Base-by-base conservation (phyloP, 495 filamentous ascomycete genomes). In the Penicillium angulare region DNA sequence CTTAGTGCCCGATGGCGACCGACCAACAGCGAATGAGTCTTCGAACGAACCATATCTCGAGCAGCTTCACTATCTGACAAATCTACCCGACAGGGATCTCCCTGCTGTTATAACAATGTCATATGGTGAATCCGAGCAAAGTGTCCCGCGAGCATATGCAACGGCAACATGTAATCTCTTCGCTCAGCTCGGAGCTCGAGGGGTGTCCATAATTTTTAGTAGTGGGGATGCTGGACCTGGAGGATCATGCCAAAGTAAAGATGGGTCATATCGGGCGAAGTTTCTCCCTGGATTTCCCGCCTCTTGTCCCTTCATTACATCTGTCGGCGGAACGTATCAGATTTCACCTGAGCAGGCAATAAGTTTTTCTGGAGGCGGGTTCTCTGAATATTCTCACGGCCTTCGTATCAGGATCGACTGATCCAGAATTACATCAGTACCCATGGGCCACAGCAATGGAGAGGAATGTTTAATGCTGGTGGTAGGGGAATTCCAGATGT, bases 31-130 rank as follows among this genome's bases (percentile, higher is more conserved):
- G 0, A 53, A 55, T 13, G 64, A 68, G 6, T 80, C 84, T 55
- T 66, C 80, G 33, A 92, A 91, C 56, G 89, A 95, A 73, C 90
- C 90, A 0, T 95, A 90, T 60, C 76, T 96, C 3, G 86, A 92
- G 26, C 88, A 88, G 57, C 77, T 93, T 23, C 79, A 83, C 16
- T 87, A 85, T 56, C 67, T 96, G 5, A 67, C 89, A 0, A 57
- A 65, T 10, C 77, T 83, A 6, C 69, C 78, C 0, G 83, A 89
- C 48, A 63, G 69, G 0, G 74, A 86, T 23, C 73, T 95, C 2
- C 90, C 90, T 0, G 82, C 86, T 0, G 83, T 89, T 5, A 71
- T 95, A 8, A 81, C 83, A 7, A 89, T 86, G 43, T 87, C 84
- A 15, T 95, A 96, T 53, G 68, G 71, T 21, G 73, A 76, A 54